phyloP scores from a whole-genome alignment of 768 basidiomycete genomes.

The Lanmaoa pseudosensibilis region DNA sequence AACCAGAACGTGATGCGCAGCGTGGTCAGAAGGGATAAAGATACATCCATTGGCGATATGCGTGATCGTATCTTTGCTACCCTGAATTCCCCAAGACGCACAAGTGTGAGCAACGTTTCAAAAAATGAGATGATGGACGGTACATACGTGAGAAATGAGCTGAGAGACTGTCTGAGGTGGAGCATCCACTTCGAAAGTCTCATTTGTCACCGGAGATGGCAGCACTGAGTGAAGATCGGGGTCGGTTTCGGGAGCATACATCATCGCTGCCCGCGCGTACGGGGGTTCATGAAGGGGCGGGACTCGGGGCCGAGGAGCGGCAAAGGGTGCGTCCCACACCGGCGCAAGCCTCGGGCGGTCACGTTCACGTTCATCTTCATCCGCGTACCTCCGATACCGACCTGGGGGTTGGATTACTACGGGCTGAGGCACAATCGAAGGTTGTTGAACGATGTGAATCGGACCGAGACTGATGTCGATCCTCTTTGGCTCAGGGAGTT shows the following conservation, averaged over 20 bases:
- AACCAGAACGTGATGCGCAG: slow-evolving; percentile 20
- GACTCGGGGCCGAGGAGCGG: no score
- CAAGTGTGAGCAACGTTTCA: neutral
- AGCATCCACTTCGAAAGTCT: neutral
- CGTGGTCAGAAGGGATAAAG: slow-evolving; percentile 15
- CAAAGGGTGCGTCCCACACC: no score
- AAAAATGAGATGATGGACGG: neutral
- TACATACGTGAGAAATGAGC: slow-evolving; percentile 13
- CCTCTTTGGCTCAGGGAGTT: slow-evolving; percentile 25
- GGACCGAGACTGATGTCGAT: slow-evolving; percentile 12
- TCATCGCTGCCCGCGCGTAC: no score
- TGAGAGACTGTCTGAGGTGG: slow-evolving; percentile 8
- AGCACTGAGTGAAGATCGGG: neutral
- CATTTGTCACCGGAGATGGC: neutral
- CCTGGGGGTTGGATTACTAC: no score
- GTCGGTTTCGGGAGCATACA: no score
- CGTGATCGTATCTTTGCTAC: slow-evolving; percentile 20
- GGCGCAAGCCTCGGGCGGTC: no score
- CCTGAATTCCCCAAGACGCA: slow-evolving; percentile 3
- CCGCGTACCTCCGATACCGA: no score
- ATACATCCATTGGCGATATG: slow-evolving; percentile 13
- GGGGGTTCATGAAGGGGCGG: neutral
- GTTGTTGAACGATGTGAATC: neutral
- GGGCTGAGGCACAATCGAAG: neutral
- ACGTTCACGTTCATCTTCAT: no score